These are phyloP conservation scores for Ampelocalamus luodianensis DNA, from an alignment of 176 grass and related monocot species.

Conservation along the genomic window DNA sequence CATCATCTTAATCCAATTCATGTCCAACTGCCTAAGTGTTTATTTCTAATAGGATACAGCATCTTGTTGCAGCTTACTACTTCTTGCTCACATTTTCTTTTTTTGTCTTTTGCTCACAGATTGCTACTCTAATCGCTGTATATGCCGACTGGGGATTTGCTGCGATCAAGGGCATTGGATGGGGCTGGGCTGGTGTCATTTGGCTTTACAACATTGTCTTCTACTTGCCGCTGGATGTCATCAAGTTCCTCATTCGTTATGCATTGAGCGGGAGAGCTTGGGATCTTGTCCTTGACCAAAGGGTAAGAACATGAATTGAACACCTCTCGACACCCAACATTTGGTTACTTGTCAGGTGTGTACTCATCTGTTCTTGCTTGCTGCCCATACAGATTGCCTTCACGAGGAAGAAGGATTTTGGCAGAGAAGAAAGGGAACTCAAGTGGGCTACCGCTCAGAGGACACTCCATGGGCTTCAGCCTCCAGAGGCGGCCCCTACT, in stretches of 20 bases:
- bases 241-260: slow-evolving; percentile 91
- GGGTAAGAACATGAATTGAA: slow-evolving; percentile 51
- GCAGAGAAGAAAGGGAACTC: slow-evolving; percentile 75
- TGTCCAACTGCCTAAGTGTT: background rate
- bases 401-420: slow-evolving; percentile 87
- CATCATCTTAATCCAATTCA: slow-evolving; percentile 1
- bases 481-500: slow-evolving; percentile 47
- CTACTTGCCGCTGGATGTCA: slow-evolving; percentile 84
- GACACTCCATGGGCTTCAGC: slow-evolving; percentile 75
- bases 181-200: slow-evolving; percentile 90
- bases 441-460: slow-evolving; percentile 89
- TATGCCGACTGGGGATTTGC: slow-evolving; percentile 80
- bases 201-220: slow-evolving; percentile 88
- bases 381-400: slow-evolving; percentile 61
- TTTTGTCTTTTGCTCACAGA: slow-evolving; percentile 51
- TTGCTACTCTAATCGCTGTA: slow-evolving; percentile 82
- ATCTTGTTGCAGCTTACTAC: background rate
- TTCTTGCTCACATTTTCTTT: slow-evolving; percentile 13
- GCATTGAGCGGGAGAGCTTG: slow-evolving; percentile 76
- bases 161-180: slow-evolving; percentile 87
- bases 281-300: slow-evolving; percentile 86
- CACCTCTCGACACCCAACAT: background rate
- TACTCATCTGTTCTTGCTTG: background rate
- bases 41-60: background rate
- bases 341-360: background rate